These are phyloP conservation scores for Chytriomyces hyalinus DNA, from an alignment of 192 early-diverging fungal species.

Conservation along the genomic window DNA sequence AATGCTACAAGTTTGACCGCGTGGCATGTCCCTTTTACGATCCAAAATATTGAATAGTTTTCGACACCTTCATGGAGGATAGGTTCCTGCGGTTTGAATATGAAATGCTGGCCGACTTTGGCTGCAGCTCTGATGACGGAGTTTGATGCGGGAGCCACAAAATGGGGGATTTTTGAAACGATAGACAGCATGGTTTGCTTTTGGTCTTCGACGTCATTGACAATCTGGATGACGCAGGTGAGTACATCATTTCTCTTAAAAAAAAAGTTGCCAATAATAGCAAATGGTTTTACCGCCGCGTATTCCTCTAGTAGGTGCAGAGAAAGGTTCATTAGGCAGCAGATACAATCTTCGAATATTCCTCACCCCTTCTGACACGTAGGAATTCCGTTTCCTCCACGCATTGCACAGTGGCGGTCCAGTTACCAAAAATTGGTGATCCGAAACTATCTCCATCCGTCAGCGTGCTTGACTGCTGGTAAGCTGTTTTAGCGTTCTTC, in stretches of 20 bases:
- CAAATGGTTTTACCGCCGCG: not conserved
- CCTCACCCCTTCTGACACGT: not conserved
- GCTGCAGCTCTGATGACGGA: conserved; percentile 10
- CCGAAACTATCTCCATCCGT: conserved; percentile 17
- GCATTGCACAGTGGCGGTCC: conserved; percentile 15
- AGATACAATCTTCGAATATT: not conserved
- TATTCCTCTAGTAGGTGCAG: not conserved
- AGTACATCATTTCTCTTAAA: not conserved
- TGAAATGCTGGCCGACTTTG: conserved; percentile 11
- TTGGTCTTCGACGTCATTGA: conserved; percentile 12
- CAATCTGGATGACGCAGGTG: not conserved
- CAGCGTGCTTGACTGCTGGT: conserved; percentile 1
- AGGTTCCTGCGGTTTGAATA: conserved; percentile 23
- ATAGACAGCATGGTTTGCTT: not conserved
- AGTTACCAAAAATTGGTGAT: not conserved
- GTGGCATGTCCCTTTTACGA: conserved; percentile 31
- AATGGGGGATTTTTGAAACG: conserved; percentile 16
- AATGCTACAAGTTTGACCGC: conserved; percentile 35
- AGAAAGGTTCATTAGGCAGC: not conserved
- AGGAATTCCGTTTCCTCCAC: conserved; percentile 12
- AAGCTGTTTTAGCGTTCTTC: not conserved
- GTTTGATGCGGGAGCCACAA: not conserved
- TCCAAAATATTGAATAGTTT: conserved; percentile 27
- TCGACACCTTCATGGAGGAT: conserved; percentile 38
- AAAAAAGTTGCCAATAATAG: not conserved